phyloP scores from a whole-genome alignment of 257 asterid genomes.

The Solanum habrochaites region DNA sequence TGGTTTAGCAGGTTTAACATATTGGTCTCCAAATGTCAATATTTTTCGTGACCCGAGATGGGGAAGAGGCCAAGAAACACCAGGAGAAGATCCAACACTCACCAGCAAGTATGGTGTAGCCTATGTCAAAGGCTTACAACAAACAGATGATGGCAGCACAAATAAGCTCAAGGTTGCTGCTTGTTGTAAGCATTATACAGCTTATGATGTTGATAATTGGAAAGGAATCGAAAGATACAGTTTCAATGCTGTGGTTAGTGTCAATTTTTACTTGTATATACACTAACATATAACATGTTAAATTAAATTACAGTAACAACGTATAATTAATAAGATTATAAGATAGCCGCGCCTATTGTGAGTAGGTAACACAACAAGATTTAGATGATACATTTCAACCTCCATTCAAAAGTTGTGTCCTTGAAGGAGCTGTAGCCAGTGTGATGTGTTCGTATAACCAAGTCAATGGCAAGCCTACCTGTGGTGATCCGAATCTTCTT shows the following conservation, averaged over 20 bases:
- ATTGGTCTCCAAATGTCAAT: conserved; percentile 73
- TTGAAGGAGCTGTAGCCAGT: conserved; percentile 91
- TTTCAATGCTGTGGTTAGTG: conserved; percentile 48
- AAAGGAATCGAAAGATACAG: conserved; percentile 47
- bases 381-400: conserved; percentile 96
- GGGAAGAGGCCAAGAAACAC: conserved; percentile 86
- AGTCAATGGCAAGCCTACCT: conserved; percentile 80
- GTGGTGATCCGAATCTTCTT: conserved; percentile 73
- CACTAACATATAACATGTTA: background rate
- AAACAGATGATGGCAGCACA: conserved; percentile 46
- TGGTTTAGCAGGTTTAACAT: conserved; percentile 69
- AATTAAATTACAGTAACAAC: background rate
- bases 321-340: background rate
- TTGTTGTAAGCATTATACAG: conserved; percentile 74
- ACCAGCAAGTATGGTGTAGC: conserved; percentile 43
- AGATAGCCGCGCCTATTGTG: background rate
- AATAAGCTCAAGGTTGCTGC: conserved; percentile 43
- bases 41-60: conserved; percentile 80
- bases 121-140: conserved; percentile 43
- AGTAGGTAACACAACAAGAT: conserved; percentile 80
- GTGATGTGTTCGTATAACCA: conserved; percentile 95
- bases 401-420: conserved; percentile 83
- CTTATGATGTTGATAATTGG: conserved; percentile 73
- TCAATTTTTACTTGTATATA: background rate
- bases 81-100: conserved; percentile 18